A percentile compares a stretch with the other conserved stretches of the same genome.
These are phyloP conservation scores for Phlebopus sp. DNA, from an alignment of 1,284 basidiomycete genomes.

Conservation along the genomic window DNA sequence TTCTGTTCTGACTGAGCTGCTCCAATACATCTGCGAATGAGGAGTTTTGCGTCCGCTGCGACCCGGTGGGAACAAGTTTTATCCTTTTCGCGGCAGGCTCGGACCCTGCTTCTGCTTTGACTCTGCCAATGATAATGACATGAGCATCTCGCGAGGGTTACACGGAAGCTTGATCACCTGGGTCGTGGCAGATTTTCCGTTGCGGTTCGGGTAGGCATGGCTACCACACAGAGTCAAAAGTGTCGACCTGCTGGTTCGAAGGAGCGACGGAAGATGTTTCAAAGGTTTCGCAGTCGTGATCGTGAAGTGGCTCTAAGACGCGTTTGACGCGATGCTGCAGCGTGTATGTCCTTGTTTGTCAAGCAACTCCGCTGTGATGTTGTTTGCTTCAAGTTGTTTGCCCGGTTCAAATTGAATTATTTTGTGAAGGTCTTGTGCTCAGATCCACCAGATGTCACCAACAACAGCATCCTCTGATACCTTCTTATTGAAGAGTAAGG, in stretches of 20 bases:
- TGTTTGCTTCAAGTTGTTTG: too few relatives aligned
- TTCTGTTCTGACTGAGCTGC: slow-evolving; percentile 63
- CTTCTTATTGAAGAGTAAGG: slow-evolving; percentile 1
- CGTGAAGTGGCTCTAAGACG: neutral
- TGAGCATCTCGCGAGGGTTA: slow-evolving; percentile 8
- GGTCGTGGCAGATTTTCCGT: slow-evolving; percentile 10
- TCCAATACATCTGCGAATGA: slow-evolving; percentile 81
- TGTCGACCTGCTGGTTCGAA: neutral
- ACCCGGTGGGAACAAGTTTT: slow-evolving; percentile 41
- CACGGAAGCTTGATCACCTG: slow-evolving; percentile 13
- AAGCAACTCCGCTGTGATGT: slow-evolving; percentile 5
- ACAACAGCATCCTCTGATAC: neutral
- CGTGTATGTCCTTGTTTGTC: slow-evolving; percentile 32
- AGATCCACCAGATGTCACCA: too few relatives aligned
- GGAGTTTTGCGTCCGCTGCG: slow-evolving; percentile 23
- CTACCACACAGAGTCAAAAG: too few relatives aligned
- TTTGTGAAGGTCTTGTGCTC: too few relatives aligned
- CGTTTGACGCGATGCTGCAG: slow-evolving; percentile 4
- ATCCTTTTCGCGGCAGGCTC: slow-evolving; percentile 59
- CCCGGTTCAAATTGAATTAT: too few relatives aligned
- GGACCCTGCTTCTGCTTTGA: slow-evolving; percentile 18
- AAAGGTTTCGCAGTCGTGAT: slow-evolving; percentile 12
- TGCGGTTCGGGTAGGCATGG: neutral
- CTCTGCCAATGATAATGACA: slow-evolving; percentile 11
- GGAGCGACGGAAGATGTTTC: neutral